These are phyloP conservation scores for Mitragyna speciosa DNA, from an alignment of 257 asterid species.

Conservation along the genomic window DNA sequence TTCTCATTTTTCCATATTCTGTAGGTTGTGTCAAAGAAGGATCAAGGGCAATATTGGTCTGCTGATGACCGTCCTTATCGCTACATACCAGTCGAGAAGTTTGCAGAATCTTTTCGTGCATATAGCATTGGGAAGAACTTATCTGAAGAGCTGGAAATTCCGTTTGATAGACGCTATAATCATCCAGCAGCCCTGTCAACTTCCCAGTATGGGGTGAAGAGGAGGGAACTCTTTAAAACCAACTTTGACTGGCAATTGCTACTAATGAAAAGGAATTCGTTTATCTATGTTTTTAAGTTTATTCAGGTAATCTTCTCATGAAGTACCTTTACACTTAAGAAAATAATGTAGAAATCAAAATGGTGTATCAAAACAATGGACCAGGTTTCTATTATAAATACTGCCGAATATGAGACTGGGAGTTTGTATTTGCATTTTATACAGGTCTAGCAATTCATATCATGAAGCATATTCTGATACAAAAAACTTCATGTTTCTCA, in stretches of 20 bases:
- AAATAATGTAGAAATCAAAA: background rate
- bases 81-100: constrained; percentile 59
- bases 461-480: constrained; percentile 19
- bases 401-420: background rate
- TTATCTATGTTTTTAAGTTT: constrained; percentile 81
- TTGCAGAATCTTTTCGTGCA: constrained; percentile 77
- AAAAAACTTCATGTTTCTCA: constrained; percentile 11
- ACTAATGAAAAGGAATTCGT: constrained; percentile 83
- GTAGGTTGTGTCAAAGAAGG: constrained; percentile 85
- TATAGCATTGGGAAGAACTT: constrained; percentile 60
- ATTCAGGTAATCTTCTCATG: constrained; percentile 62
- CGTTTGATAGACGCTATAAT: constrained; percentile 77
- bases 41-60: constrained; percentile 92
- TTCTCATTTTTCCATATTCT: constrained; percentile 23
- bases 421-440: background rate
- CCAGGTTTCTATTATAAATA: background rate
- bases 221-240: constrained; percentile 69
- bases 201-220: constrained; percentile 71
- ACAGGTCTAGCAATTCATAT: background rate
- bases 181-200: constrained; percentile 93
- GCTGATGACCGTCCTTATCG: constrained; percentile 59
- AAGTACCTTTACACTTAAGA: background rate
- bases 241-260: constrained; percentile 80
- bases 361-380: background rate
- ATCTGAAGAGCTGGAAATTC: constrained; percentile 55